Evolutionary conservation across 768 basidiomycete species (phyloP).

Genomic region (Vishniacozyma victoriae): DNA sequence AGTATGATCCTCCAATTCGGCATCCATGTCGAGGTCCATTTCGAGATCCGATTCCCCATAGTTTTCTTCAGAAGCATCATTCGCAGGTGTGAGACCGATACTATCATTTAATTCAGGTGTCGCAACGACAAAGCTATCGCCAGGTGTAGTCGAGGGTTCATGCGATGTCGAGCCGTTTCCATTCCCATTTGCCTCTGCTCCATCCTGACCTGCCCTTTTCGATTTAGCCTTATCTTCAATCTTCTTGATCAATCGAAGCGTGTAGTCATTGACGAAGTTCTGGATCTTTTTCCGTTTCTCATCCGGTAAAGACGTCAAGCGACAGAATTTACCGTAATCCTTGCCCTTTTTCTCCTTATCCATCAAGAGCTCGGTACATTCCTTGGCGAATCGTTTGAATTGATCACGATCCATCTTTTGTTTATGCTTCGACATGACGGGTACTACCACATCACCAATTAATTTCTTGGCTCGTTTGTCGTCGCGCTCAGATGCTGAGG

Average conservation of each 20-base stretch:
- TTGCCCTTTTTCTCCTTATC: constrained; percentile 92
- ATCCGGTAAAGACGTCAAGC: constrained; percentile 78
- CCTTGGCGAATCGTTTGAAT: constrained; percentile 94
- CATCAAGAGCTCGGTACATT: constrained; percentile 81
- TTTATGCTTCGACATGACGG: constrained; percentile 83
- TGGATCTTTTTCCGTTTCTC: constrained; percentile 85
- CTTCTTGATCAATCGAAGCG: constrained; percentile 59
- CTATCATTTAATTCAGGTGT: background rate
- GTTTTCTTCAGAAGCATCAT: too few species aligned
- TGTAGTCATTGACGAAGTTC: constrained; percentile 86
- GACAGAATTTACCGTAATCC: constrained; percentile 61
- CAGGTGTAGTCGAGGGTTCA: constrained; percentile 1
- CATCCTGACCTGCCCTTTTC: background rate
- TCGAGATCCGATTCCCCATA: background rate
- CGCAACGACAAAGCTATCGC: constrained; percentile 1
- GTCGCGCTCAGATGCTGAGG: constrained; percentile 34
- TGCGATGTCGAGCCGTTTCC: background rate
- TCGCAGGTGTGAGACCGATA: too few species aligned
- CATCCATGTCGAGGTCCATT: constrained; percentile 7
- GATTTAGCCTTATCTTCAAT: constrained; percentile 41
- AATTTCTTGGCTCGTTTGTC: constrained; percentile 79
- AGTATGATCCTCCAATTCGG: constrained; percentile 11
- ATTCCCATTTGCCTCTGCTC: too few species aligned
- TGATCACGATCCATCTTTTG: constrained; percentile 63
- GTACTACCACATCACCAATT: constrained; percentile 83